Evolutionary conservation across 495 filamentous ascomycete genomes (phyloP).

Genomic region (Talaromyces thailandensis): DNA sequence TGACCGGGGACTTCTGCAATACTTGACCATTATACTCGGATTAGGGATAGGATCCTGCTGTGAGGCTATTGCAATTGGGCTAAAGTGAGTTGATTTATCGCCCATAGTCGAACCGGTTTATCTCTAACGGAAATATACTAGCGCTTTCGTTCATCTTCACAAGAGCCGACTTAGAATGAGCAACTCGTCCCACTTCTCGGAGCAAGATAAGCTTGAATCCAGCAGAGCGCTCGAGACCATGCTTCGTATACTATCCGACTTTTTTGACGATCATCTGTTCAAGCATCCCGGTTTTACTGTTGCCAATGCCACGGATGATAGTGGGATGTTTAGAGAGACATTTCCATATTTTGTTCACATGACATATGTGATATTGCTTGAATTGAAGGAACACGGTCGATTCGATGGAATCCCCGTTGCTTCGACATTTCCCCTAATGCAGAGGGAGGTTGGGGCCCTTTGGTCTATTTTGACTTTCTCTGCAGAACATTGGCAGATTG

Average conservation of each 20-base stretch:
- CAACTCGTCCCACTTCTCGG: neutral
- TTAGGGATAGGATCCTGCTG: constrained; percentile 1
- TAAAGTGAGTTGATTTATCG: neutral
- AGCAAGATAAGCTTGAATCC: constrained; percentile 2
- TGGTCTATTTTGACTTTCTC: neutral
- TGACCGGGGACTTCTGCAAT: neutral
- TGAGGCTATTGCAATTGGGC: neutral
- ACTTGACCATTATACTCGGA: neutral
- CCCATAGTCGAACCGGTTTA: too few relatives aligned
- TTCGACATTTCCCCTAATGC: neutral
- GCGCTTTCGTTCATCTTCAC: constrained; percentile 3
- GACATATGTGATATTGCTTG: neutral
- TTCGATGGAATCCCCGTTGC: neutral
- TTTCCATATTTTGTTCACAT: constrained; percentile 5
- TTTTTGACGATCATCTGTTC: neutral
- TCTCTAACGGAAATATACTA: neutral
- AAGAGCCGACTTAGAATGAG: neutral
- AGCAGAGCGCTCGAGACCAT: constrained; percentile 1
- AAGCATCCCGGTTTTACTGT: neutral
- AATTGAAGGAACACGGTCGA: neutral
- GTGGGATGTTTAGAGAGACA: neutral
- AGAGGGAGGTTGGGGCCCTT: neutral
- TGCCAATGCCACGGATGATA: neutral
- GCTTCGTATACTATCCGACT: neutral
- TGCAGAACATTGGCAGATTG: neutral